These are phyloP conservation scores for Cutaneotrichosporon sp. DNA, from an alignment of 1,284 basidiomycete species.

Conservation along the genomic window DNA sequence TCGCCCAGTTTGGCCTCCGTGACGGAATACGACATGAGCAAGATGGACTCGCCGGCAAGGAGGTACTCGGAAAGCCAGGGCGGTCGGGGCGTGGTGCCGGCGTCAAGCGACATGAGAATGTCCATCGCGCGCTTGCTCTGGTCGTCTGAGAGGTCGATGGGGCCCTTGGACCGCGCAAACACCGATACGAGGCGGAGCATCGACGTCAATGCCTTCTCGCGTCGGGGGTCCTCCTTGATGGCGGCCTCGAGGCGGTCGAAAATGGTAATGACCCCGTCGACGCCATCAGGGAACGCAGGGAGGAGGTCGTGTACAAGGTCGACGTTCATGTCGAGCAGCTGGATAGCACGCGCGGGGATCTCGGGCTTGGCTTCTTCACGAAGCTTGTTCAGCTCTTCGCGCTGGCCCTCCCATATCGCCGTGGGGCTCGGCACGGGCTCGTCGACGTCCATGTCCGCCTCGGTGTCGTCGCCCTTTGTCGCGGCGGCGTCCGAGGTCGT, in stretches of 20 bases:
- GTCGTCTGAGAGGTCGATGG: conserved; percentile 24
- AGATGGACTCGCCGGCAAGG: conserved; percentile 68
- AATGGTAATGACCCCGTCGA: conserved; percentile 46
- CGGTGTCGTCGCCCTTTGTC: conserved; percentile 17
- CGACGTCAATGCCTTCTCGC: conserved; percentile 58
- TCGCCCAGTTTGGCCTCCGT: conserved; percentile 48
- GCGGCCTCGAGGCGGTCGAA: conserved; percentile 21
- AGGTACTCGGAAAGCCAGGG: conserved; percentile 79
- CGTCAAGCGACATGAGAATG: conserved; percentile 59
- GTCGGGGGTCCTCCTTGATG: conserved; percentile 52
- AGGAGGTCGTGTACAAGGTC: conserved; percentile 86
- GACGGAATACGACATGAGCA: conserved; percentile 69
- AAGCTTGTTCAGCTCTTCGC: conserved; percentile 56
- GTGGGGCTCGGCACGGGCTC: conserved; percentile 10
- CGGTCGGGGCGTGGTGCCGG: conserved; percentile 51
- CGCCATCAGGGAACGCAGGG: conserved; percentile 57
- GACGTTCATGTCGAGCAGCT: conserved; percentile 78
- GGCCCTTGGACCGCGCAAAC: conserved; percentile 45
- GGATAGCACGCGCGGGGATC: conserved; percentile 65
- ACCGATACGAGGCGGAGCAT: conserved; percentile 80
- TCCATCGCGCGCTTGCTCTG: conserved; percentile 55
- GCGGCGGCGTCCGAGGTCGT: conserved; percentile 2
- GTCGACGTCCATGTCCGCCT: conserved; percentile 22
- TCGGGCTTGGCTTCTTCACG: conserved; percentile 63
- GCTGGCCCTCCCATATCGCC: conserved; percentile 12